Evolutionary conservation across 2,329 filamentous ascomycete genomes (phyloP).

Genomic region (Phialocephala subalpina): DNA sequence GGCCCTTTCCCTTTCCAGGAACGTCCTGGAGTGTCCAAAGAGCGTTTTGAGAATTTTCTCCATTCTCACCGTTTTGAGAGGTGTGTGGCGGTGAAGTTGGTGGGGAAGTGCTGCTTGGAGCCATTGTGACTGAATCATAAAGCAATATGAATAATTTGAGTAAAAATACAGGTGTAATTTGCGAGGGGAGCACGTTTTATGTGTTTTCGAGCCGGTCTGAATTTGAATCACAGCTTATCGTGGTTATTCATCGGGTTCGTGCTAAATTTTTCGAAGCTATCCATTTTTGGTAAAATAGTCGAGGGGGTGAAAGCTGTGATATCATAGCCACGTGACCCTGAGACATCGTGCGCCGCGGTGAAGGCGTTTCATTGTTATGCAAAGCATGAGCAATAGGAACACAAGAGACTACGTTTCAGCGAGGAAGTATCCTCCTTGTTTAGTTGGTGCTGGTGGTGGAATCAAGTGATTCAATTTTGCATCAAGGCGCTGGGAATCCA

Average conservation of each 20-base stretch:
- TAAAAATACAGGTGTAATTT: conserved; percentile 2
- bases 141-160: neutral
- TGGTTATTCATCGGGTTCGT: conserved; percentile 14
- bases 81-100: conserved; percentile 9
- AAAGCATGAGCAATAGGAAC: neutral
- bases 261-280: conserved; percentile 29
- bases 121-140: conserved; percentile 17
- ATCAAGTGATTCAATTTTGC: too few relatives aligned
- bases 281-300: conserved; percentile 38
- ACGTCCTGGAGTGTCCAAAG: conserved; percentile 35
- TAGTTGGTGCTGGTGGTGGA: too few relatives aligned
- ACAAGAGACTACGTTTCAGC: neutral
- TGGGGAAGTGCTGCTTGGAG: conserved; percentile 31
- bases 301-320: conserved; percentile 28
- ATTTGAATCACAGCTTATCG: conserved; percentile 17
- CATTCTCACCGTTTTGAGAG: conserved; percentile 5
- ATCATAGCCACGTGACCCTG: neutral
- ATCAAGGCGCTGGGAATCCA: too few relatives aligned
- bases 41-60: conserved; percentile 4
- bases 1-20: conserved; percentile 40
- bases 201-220: conserved; percentile 1
- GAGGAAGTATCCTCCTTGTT: too few relatives aligned
- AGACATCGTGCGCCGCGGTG: neutral
- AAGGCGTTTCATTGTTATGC: neutral
- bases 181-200: conserved; percentile 2